phyloP scores from a whole-genome alignment of 257 asterid genomes.

The Solanum appendiculatum region DNA sequence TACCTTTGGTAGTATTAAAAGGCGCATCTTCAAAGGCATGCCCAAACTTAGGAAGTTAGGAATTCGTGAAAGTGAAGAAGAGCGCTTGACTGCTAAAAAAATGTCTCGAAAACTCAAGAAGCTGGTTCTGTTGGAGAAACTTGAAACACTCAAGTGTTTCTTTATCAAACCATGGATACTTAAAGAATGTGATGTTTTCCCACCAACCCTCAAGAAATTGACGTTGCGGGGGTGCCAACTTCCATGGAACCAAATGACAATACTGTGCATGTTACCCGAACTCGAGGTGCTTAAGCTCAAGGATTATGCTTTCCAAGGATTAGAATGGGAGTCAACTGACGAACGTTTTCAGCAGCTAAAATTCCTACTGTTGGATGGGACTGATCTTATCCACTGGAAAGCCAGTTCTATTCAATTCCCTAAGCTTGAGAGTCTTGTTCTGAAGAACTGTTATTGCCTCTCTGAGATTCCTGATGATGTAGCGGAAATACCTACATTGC shows the following conservation, averaged over 20 bases:
- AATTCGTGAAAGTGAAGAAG: neutral
- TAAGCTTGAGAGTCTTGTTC: neutral
- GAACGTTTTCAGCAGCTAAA: neutral
- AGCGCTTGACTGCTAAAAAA: neutral
- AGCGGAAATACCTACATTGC: neutral
- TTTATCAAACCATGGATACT: neutral
- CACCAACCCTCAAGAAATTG: neutral
- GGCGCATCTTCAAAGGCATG: neutral
- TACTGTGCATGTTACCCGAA: neutral
- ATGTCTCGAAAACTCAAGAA: neutral
- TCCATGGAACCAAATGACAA: neutral
- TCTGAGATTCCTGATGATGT: neutral
- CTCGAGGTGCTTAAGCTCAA: neutral
- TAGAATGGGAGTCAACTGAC: neutral
- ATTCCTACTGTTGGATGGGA: neutral
- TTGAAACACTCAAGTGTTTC: neutral
- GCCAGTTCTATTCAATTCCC: neutral
- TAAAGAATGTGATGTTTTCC: neutral
- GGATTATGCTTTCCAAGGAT: neutral
- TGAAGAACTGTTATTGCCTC: neutral
- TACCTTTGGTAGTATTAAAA: neutral
- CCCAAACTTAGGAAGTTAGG: neutral
- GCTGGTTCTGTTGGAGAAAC: neutral
- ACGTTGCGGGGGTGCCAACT: neutral
- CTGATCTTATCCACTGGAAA: neutral